These are phyloP conservation scores for Clonostachys byssicola DNA, from an alignment of 2,329 filamentous ascomycete species.

Conservation along the genomic window DNA sequence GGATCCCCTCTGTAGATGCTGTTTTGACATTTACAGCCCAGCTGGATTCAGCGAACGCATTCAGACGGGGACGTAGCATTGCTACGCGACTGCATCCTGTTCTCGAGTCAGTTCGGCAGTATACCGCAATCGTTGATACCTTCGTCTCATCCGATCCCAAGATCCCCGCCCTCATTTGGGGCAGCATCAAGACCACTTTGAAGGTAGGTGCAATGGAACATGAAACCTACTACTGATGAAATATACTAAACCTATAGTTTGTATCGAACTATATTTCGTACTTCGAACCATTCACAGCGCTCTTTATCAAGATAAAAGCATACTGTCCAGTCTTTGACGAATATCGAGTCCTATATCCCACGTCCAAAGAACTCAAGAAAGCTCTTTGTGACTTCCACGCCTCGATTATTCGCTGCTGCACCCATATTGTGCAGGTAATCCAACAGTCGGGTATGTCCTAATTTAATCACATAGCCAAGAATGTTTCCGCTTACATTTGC, in stretches of 20 bases:
- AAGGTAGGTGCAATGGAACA: constrained; percentile 13
- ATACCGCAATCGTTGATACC: constrained; percentile 26
- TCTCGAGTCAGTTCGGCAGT: constrained; percentile 27
- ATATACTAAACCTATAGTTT: constrained; percentile 11
- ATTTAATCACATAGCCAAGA: no score
- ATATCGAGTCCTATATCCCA: constrained; percentile 27
- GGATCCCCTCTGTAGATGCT: constrained; percentile 16
- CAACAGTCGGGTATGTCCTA: constrained; percentile 15
- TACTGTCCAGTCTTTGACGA: constrained; percentile 27
- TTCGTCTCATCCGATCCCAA: constrained; percentile 27
- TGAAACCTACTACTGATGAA: no score
- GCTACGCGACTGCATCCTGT: constrained; percentile 20
- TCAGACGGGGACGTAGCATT: constrained; percentile 14
- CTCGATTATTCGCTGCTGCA: constrained; percentile 26
- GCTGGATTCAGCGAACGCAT: constrained; percentile 13
- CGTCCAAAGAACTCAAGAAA: constrained; percentile 21
- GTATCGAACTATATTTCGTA: constrained; percentile 27
- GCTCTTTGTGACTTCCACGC: constrained; percentile 27
- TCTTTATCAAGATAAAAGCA: constrained; percentile 25
- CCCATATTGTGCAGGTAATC: constrained; percentile 16
- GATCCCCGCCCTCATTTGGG: constrained; percentile 36
- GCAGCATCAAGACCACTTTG: constrained; percentile 34
- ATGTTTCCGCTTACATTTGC: not conserved
- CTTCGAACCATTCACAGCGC: constrained; percentile 28
- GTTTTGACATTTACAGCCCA: constrained; percentile 26